A percentile compares a stretch with the other conserved stretches of the same genome.
Conservation (phyloP, 805 yeast genomes). For the Saturnispora quitensis region DNA sequence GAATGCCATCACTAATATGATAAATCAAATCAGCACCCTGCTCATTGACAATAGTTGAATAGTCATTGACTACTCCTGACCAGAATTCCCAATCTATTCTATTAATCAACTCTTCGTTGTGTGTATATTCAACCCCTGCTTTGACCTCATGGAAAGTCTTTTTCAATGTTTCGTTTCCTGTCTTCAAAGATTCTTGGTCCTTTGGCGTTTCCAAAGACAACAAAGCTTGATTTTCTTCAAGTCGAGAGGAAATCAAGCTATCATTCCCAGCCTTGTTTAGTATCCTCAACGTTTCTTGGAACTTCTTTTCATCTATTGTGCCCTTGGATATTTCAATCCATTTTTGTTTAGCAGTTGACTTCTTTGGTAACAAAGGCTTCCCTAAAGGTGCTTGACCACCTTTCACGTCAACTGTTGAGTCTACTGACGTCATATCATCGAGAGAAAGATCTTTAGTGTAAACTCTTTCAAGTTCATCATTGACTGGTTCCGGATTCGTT, state of each 20-base stretch:
- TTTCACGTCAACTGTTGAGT: slow-evolving; percentile 4
- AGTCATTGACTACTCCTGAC: slow-evolving; percentile 74
- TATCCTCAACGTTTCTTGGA: slow-evolving; percentile 5
- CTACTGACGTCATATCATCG: slow-evolving; percentile 10
- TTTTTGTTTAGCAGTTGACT: slow-evolving; percentile 9
- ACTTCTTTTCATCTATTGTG: slow-evolving; percentile 5
- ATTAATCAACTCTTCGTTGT: slow-evolving; percentile 23
- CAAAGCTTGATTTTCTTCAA: slow-evolving; percentile 45
- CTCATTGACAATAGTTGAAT: slow-evolving; percentile 52
- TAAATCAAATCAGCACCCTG: slow-evolving; percentile 51
- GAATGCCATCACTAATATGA: slow-evolving; percentile 70
- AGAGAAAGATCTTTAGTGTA: not conserved
- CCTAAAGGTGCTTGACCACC: not conserved
- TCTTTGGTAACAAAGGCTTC: not conserved
- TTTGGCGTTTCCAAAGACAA: slow-evolving; percentile 40
- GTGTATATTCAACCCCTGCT: slow-evolving; percentile 34
- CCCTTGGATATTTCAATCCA: slow-evolving; percentile 21
- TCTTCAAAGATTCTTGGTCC: slow-evolving; percentile 42
- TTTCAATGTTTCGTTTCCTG: slow-evolving; percentile 38
- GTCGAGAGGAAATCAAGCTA: slow-evolving; percentile 53
- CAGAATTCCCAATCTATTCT: slow-evolving; percentile 79
- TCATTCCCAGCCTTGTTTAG: slow-evolving; percentile 33
- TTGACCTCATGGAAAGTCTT: slow-evolving; percentile 39
- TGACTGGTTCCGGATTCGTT: not conserved
- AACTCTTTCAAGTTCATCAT: not conserved